A percentile compares a stretch with the other conserved stretches of the same genome.
These are phyloP conservation scores for Ceratocystis albifundus DNA, from an alignment of 2,329 filamentous ascomycete genomes.

Conservation along the genomic window DNA sequence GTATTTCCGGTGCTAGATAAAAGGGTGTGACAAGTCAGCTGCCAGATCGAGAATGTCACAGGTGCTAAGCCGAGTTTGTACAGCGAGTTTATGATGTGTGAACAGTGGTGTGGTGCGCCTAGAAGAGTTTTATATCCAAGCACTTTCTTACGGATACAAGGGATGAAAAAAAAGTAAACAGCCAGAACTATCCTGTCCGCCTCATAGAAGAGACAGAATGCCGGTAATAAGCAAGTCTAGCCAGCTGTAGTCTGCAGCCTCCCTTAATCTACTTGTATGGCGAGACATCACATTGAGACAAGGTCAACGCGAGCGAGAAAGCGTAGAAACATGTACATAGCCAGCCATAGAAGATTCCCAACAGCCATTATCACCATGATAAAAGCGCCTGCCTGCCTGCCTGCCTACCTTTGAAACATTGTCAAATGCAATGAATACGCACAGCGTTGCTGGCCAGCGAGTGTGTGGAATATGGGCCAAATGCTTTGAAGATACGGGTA, in stretches of 20 bases:
- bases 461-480: neutral
- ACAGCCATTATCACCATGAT: neutral
- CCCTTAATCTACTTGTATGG: neutral
- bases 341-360: neutral
- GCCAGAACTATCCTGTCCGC: neutral
- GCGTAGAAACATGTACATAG: neutral
- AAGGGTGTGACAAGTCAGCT: slow-evolving; percentile 9
- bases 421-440: neutral
- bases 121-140: neutral
- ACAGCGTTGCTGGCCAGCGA: neutral
- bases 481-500: neutral
- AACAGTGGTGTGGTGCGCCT: neutral
- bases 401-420: slow-evolving; percentile 13
- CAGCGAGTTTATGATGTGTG: no score
- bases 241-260: neutral
- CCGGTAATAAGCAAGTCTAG: no score
- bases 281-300: neutral
- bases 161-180: slow-evolving; percentile 10
- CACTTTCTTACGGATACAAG: neutral
- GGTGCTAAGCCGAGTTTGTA: no score
- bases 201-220: neutral
- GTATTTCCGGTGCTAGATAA: slow-evolving; percentile 24
- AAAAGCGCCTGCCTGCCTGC: neutral
- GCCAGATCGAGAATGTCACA: neutral
- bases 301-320: neutral